Percentiles rank a stretch among this genome's conserved stretches.
Conservation (phyloP, 2,329 filamentous ascomycete species). For the Sporothrix humicola region DNA sequence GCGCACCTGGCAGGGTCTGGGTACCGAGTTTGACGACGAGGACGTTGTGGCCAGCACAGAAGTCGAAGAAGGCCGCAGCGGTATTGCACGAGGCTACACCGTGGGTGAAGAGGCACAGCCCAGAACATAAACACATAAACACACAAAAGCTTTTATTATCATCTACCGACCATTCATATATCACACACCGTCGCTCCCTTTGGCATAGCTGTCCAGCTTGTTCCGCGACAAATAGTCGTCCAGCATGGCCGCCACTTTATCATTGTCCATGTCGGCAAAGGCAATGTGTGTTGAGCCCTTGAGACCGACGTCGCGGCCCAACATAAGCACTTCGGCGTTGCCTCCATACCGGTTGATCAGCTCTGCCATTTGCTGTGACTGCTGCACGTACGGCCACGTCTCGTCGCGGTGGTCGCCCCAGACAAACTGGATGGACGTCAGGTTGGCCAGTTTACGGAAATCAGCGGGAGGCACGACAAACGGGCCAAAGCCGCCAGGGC, state of each 20-base stretch:
- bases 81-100: slow-evolving; percentile 86
- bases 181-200: not conserved
- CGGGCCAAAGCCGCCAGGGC: slow-evolving; percentile 38
- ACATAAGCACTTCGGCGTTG: slow-evolving; percentile 41
- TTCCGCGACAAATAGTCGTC: slow-evolving; percentile 39
- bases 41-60: slow-evolving; percentile 60
- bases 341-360: slow-evolving; percentile 41
- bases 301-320: slow-evolving; percentile 40
- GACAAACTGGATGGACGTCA: slow-evolving; percentile 41
- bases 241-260: slow-evolving; percentile 40
- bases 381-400: slow-evolving; percentile 25
- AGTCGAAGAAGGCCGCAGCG: slow-evolving; percentile 84
- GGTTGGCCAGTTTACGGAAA: slow-evolving; percentile 41
- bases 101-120: slow-evolving; percentile 61
- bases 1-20: slow-evolving; percentile 89
- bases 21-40: slow-evolving; percentile 73
- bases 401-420: slow-evolving; percentile 41
- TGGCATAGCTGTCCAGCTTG: slow-evolving; percentile 37
- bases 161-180: not conserved
- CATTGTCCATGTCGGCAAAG: slow-evolving; percentile 42
- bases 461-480: slow-evolving; percentile 40
- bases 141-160: not conserved
- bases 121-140: slow-evolving; percentile 35
- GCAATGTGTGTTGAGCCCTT: slow-evolving; percentile 41
- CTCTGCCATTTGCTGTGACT: slow-evolving; percentile 38